These are phyloP conservation scores for Tuber indicum DNA, from an alignment of 495 filamentous ascomycete genomes.

Conservation along the genomic window DNA sequence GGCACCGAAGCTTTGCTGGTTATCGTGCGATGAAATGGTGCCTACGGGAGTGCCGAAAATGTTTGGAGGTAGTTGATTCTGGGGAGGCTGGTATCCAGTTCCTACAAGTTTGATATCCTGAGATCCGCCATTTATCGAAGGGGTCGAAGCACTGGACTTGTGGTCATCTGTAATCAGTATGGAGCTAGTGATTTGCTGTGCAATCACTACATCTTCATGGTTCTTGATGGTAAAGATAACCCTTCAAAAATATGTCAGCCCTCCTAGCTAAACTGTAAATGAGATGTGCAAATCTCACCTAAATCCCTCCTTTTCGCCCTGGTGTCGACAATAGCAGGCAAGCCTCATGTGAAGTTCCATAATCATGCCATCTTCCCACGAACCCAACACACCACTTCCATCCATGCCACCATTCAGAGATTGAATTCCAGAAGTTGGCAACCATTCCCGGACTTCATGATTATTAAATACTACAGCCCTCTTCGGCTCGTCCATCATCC, in stretches of 20 bases:
- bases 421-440: constrained; percentile 43
- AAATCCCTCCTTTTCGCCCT: constrained; percentile 84
- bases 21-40: constrained; percentile 10
- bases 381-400: constrained; percentile 37
- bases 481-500: constrained; percentile 66
- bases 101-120: constrained; percentile 38
- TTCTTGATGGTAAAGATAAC: constrained; percentile 93
- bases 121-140: constrained; percentile 28
- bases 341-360: constrained; percentile 89
- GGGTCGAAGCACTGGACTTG: constrained; percentile 58
- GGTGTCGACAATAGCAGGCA: constrained; percentile 92
- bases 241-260: constrained; percentile 40
- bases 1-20: constrained; percentile 23
- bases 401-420: constrained; percentile 13
- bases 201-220: constrained; percentile 61
- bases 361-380: constrained; percentile 53
- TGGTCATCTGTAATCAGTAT: constrained; percentile 98
- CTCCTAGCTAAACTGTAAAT: constrained; percentile 4
- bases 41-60: constrained; percentile 12
- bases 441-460: constrained; percentile 82
- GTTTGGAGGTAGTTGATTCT: constrained; percentile 15
- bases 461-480: constrained; percentile 91
- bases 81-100: constrained; percentile 19
- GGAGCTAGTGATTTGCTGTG: constrained; percentile 75
- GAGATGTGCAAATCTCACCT: constrained; percentile 47